Percentiles rank a stretch among this genome's conserved stretches.
Conservation (phyloP, 805 yeast species). For the Millerago galiae region DNA sequence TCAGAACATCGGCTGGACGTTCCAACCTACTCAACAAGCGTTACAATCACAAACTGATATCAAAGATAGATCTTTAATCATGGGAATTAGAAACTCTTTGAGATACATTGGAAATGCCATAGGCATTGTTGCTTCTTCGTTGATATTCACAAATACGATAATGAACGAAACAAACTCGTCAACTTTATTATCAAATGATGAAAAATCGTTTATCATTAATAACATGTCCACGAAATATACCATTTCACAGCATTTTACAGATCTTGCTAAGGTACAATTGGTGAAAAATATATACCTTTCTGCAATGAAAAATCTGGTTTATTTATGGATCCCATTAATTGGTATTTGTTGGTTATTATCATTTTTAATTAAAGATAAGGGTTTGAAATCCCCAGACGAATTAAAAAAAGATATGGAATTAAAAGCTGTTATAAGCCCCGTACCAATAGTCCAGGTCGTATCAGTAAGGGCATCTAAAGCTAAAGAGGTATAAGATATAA, state of each 20-base stretch:
- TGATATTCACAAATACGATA: constrained; percentile 5
- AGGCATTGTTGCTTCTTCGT: constrained; percentile 6
- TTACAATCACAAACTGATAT: constrained; percentile 4
- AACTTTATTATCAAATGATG: neutral
- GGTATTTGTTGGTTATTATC: constrained; percentile 5
- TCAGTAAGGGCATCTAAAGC: too few relatives aligned
- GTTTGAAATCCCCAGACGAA: constrained; percentile 5
- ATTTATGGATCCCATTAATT: constrained; percentile 6
- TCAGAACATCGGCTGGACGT: constrained; percentile 32
- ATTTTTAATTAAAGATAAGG: constrained; percentile 5
- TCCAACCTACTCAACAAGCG: constrained; percentile 16
- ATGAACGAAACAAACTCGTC: neutral
- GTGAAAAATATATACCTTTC: neutral
- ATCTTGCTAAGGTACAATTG: neutral
- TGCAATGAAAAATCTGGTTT: constrained; percentile 3
- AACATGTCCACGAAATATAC: constrained; percentile 1
- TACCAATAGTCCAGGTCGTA: too few relatives aligned
- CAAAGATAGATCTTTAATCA: constrained; percentile 5
- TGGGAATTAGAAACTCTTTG: constrained; percentile 2
- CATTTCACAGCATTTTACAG: neutral
- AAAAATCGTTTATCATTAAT: constrained; percentile 1
- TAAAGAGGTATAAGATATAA: too few relatives aligned
- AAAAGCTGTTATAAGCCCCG: too few relatives aligned
- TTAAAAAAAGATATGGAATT: too few relatives aligned
- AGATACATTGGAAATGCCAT: constrained; percentile 6